These are phyloP conservation scores for Diaporthe vaccinii DNA, from an alignment of 2,329 filamentous ascomycete genomes.

Conservation along the genomic window DNA sequence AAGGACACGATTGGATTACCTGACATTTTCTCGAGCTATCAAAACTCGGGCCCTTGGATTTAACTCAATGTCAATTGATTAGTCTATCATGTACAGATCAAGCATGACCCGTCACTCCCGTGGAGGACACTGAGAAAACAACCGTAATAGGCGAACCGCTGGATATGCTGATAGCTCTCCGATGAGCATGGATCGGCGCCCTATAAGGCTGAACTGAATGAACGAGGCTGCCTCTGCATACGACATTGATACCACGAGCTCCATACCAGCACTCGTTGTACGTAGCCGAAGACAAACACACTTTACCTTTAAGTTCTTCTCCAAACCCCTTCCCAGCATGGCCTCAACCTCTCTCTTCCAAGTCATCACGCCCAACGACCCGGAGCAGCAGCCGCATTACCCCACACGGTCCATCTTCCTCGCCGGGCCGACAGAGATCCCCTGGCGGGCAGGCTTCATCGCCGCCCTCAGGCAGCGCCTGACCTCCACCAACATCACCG, in stretches of 20 bases:
- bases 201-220: slow-evolving; percentile 13
- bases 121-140: background rate
- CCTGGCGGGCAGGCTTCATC: slow-evolving; percentile 65
- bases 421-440: slow-evolving; percentile 65
- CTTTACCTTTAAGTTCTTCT: too few relatives aligned
- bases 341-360: slow-evolving; percentile 9
- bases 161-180: background rate
- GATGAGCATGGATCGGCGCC: background rate
- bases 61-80: background rate
- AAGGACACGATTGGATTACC: background rate
- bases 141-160: background rate
- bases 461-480: slow-evolving; percentile 52
- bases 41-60: background rate
- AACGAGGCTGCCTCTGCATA: background rate
- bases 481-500: slow-evolving; percentile 54
- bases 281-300: background rate
- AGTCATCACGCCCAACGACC: slow-evolving; percentile 38
- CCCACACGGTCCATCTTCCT: slow-evolving; percentile 63
- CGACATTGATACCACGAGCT: too few relatives aligned
- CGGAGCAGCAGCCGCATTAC: slow-evolving; percentile 20
- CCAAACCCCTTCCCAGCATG: background rate
- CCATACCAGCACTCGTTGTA: background rate
- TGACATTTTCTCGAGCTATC: background rate
- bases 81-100: background rate
- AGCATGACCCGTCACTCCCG: background rate